Evolutionary conservation across 495 filamentous ascomycete genomes (phyloP).

Genomic region (Alectoria sarmentosa): DNA sequence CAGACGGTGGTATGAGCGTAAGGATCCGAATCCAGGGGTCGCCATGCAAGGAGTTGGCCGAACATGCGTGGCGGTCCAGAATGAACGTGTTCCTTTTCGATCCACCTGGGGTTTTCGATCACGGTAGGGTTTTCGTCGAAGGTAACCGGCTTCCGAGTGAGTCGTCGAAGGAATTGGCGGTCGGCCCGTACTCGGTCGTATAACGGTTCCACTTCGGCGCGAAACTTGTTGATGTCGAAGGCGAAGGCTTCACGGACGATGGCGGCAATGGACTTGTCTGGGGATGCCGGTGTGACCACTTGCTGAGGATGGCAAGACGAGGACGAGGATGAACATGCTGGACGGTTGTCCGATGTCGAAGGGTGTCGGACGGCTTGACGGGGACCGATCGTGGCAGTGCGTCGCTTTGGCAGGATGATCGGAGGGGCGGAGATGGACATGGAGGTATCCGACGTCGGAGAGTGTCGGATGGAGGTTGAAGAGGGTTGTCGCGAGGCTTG

Average conservation of each 20-base stretch:
- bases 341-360: constrained; percentile 5
- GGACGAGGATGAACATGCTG: not conserved
- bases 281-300: not conserved
- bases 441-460: constrained; percentile 1
- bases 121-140: not conserved
- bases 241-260: constrained; percentile 6
- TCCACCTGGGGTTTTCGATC: not conserved
- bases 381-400: not conserved
- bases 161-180: not conserved
- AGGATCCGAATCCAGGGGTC: not conserved
- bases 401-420: not conserved
- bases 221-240: constrained; percentile 1
- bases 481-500: not conserved
- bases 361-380: not conserved
- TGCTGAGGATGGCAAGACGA: not conserved
- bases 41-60: not conserved
- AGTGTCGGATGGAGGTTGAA: not conserved
- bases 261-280: not conserved
- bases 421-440: not conserved
- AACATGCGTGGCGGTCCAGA: not conserved
- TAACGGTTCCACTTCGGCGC: not conserved
- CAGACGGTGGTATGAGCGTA: not conserved
- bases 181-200: not conserved
- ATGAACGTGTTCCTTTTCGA: not conserved
- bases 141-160: not conserved